Conservation (phyloP, 306 rosid genomes). For the Prunus mongolica region DNA sequence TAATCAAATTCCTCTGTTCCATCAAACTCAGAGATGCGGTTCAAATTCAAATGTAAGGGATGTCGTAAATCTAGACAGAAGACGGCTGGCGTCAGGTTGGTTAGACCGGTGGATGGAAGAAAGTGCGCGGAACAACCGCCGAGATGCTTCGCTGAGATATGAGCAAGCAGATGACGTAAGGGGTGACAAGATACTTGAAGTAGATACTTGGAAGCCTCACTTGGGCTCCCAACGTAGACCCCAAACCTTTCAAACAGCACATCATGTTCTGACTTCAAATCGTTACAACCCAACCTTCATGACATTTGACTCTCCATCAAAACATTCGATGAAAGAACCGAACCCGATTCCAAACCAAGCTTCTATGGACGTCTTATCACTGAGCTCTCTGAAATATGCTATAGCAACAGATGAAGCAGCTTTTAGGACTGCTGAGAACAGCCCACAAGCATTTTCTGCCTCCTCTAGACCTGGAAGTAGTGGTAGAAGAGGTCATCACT, state of each 20-base stretch:
- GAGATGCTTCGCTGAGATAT: conserved; percentile 37
- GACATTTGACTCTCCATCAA: conserved; percentile 53
- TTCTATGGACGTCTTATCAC: conserved; percentile 28
- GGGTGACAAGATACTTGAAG: conserved; percentile 90
- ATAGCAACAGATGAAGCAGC: conserved; percentile 49
- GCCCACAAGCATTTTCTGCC: conserved; percentile 64
- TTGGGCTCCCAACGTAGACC: conserved; percentile 40
- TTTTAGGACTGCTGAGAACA: conserved; percentile 47
- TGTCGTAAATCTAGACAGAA: conserved; percentile 32
- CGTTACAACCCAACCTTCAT: conserved; percentile 24
- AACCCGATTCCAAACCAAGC: conserved; percentile 36
- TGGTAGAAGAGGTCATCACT: conserved; percentile 52
- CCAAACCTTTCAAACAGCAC: conserved; percentile 40
- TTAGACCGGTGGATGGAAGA: conserved; percentile 94
- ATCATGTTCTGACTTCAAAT: conserved; percentile 36
- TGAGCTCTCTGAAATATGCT: conserved; percentile 33
- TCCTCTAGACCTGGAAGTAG: conserved; percentile 63
- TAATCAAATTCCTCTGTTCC: conserved; percentile 16
- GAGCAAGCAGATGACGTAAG: conserved; percentile 48
- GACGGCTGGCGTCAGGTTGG: conserved; percentile 50
- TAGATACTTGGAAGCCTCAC: conserved; percentile 93
- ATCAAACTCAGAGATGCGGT: conserved; percentile 63
- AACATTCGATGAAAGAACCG: conserved; percentile 36
- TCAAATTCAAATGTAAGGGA: conserved; percentile 70
- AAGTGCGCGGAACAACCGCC: conserved; percentile 37